Percentiles rank a stretch among this genome's conserved stretches.
Conservation (phyloP, 352 stramenopile species). For the Albugo laibachii region DNA sequence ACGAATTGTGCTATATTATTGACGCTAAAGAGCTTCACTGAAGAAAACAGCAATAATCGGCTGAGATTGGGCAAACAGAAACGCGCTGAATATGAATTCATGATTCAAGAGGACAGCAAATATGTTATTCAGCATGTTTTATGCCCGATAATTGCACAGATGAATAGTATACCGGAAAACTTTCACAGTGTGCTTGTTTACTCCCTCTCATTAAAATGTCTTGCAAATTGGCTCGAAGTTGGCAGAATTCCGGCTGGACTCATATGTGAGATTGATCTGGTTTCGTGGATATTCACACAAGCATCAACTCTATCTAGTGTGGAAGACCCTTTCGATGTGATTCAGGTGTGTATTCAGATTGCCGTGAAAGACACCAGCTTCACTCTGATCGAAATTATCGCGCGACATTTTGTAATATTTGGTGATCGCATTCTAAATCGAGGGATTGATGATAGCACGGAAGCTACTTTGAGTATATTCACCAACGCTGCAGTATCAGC, state of each 20-base stretch:
- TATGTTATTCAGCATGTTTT: constrained; percentile 31
- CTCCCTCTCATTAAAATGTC: constrained; percentile 28
- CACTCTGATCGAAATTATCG: constrained; percentile 55
- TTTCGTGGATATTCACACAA: constrained; percentile 41
- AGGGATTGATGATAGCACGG: constrained; percentile 9
- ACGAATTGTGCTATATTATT: constrained; percentile 61
- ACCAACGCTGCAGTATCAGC: constrained; percentile 32
- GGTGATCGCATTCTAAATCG: constrained; percentile 30
- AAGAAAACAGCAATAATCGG: constrained; percentile 60
- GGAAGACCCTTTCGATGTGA: constrained; percentile 27
- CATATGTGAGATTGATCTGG: constrained; percentile 34
- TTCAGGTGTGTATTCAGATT: constrained; percentile 45
- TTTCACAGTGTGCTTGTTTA: constrained; percentile 13
- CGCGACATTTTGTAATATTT: constrained; percentile 58
- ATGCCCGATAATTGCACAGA: constrained; percentile 26
- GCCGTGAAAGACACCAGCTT: constrained; percentile 34
- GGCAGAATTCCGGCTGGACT: constrained; percentile 24
- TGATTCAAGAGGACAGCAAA: constrained; percentile 40
- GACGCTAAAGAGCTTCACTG: constrained; percentile 51
- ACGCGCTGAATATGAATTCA: constrained; percentile 31
- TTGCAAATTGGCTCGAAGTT: constrained; percentile 59
- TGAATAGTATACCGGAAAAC: constrained; percentile 28
- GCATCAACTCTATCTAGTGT: constrained; percentile 16
- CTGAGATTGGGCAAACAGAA: constrained; percentile 59
- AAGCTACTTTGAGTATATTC: constrained; percentile 22